These are phyloP conservation scores for Mycena filopes DNA, from an alignment of 768 basidiomycete species.

Conservation along the genomic window DNA sequence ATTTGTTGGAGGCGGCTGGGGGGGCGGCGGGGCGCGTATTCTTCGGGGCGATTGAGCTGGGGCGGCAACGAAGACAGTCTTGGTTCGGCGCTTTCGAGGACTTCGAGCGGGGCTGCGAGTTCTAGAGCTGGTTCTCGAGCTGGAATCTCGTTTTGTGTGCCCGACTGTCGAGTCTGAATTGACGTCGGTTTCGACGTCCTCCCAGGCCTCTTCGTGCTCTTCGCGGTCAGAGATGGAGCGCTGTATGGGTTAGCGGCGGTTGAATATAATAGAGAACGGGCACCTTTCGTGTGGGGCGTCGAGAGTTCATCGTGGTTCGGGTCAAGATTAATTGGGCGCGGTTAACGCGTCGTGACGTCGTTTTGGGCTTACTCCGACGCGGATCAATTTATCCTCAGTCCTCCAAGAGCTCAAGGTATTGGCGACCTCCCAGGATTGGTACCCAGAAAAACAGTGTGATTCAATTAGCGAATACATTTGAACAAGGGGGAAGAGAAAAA, in stretches of 20 bases:
- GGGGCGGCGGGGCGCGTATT: not conserved
- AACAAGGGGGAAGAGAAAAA: too few species aligned
- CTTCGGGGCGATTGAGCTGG: constrained; percentile 3
- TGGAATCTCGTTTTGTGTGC: constrained; percentile 8
- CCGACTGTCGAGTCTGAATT: not conserved
- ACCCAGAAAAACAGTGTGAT: too few species aligned
- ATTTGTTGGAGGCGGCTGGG: not conserved
- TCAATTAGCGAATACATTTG: too few species aligned
- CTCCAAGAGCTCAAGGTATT: too few species aligned
- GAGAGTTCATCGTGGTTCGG: constrained; percentile 21
- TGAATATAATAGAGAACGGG: not conserved
- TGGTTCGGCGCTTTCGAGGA: constrained; percentile 26
- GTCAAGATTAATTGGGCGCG: not conserved
- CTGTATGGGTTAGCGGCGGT: not conserved
- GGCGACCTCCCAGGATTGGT: too few species aligned
- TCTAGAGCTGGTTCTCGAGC: not conserved
- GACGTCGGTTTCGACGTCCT: constrained; percentile 16
- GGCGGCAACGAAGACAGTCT: constrained; percentile 11
- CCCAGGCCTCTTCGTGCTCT: constrained; percentile 22
- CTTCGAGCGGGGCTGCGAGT: constrained; percentile 17
- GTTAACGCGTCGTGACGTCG: too few species aligned
- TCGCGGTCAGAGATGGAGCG: not conserved
- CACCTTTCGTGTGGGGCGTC: constrained; percentile 12
- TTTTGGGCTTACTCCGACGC: too few species aligned
- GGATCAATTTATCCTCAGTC: too few species aligned